phyloP scores from a whole-genome alignment of 2,329 filamentous ascomycete genomes.

The Epichloe hybrida region DNA sequence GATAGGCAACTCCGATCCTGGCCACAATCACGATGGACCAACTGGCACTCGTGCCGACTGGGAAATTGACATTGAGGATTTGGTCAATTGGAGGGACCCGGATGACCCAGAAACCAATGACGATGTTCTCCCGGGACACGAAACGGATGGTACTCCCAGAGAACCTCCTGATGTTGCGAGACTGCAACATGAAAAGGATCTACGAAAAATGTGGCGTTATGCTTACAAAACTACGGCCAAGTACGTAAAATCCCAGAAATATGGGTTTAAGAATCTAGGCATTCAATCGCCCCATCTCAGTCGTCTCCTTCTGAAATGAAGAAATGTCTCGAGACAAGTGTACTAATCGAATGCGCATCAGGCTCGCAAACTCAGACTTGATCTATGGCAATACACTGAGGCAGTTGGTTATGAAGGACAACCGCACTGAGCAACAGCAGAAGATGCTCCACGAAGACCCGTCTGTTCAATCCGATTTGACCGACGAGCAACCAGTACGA shows the following conservation, averaged over 20 bases:
- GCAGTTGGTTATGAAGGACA: constrained; percentile 28
- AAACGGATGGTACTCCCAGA: constrained; percentile 22
- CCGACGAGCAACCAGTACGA: constrained; percentile 33
- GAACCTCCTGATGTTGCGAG: constrained; percentile 19
- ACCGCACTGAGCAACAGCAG: constrained; percentile 19
- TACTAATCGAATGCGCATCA: constrained; percentile 2
- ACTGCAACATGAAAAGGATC: constrained; percentile 29
- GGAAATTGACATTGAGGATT: constrained; percentile 23
- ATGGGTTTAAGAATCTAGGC: no score
- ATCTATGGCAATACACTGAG: constrained; percentile 45
- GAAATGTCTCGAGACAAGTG: not conserved
- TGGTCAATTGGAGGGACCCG: constrained; percentile 23
- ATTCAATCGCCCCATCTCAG: not conserved
- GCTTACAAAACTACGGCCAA: constrained; percentile 26
- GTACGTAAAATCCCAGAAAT: constrained; percentile 18
- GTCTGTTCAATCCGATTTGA: constrained; percentile 26
- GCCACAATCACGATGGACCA: constrained; percentile 7
- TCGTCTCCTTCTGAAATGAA: not conserved
- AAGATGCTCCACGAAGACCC: constrained; percentile 20
- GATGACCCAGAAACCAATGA: constrained; percentile 22
- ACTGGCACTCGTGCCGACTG: constrained; percentile 12
- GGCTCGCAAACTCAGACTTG: constrained; percentile 33
- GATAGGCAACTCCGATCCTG: not conserved
- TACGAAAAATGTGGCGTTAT: constrained; percentile 26
- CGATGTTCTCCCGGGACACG: constrained; percentile 22